Conservation (phyloP, 768 basidiomycete species). For the Nidularia pulvinata region DNA sequence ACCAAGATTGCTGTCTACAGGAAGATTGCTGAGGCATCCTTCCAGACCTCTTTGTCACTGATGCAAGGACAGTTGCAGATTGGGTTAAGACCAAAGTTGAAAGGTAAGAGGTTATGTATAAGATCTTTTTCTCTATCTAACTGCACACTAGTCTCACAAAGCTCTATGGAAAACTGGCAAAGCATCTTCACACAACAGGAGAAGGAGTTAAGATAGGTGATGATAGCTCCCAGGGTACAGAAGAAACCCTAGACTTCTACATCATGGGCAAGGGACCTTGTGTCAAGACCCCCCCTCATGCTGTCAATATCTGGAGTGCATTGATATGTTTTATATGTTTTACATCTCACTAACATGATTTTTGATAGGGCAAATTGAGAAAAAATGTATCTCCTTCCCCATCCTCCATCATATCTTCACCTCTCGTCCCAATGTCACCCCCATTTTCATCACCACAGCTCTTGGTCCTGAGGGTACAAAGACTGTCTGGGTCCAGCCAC, state of each 20-base stretch:
- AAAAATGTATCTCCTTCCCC: background rate
- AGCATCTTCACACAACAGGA: background rate
- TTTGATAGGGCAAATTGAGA: background rate
- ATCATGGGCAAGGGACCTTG: constrained; percentile 1
- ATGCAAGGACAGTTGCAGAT: background rate
- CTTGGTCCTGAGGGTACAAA: constrained; percentile 1
- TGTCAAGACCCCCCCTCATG: constrained; percentile 1
- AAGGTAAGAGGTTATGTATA: background rate
- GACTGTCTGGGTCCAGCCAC: constrained; percentile 3
- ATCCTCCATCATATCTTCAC: background rate
- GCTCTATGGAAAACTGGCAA: background rate
- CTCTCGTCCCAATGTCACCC: constrained; percentile 1
- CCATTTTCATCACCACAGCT: constrained; percentile 1
- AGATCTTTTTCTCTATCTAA: background rate
- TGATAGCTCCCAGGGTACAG: background rate
- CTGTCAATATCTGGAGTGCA: constrained; percentile 2
- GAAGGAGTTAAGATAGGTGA: background rate
- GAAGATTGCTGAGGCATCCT: constrained; percentile 1
- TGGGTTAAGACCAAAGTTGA: constrained; percentile 2
- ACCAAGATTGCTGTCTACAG: background rate
- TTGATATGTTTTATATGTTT: background rate
- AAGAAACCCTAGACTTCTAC: constrained; percentile 2
- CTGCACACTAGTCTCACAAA: background rate
- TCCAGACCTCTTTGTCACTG: background rate
- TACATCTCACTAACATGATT: background rate